phyloP scores from a whole-genome alignment of 2,329 filamentous ascomycete genomes.

The Penicillium oxalicum region DNA sequence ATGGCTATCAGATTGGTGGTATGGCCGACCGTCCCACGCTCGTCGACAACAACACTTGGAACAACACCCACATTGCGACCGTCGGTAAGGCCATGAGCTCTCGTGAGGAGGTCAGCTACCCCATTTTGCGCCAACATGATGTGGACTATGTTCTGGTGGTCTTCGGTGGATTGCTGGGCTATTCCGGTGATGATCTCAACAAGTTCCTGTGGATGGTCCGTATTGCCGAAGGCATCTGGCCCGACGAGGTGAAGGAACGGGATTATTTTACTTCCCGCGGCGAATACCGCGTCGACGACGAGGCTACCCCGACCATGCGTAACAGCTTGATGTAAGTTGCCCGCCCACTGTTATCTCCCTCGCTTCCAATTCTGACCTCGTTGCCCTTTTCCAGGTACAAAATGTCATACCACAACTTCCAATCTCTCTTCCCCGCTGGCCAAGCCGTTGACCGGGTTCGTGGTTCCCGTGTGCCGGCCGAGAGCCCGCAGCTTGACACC shows the following conservation, averaged over 20 bases:
- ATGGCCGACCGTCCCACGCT: conserved; percentile 97
- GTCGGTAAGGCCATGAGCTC: conserved; percentile 99
- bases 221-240: conserved; percentile 98
- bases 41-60: conserved; percentile 99
- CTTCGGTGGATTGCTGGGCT: conserved; percentile 90
- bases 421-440: conserved; percentile 81
- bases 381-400: conserved; percentile 70
- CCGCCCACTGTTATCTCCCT: neutral
- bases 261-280: conserved; percentile 91
- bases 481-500: conserved; percentile 77
- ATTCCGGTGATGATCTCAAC: conserved; percentile 98
- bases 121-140: conserved; percentile 96
- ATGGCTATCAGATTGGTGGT: conserved; percentile 98
- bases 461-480: conserved; percentile 69
- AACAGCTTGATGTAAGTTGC: conserved; percentile 91
- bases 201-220: conserved; percentile 99
- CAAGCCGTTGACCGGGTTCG: conserved; percentile 89
- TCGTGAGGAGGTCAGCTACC: conserved; percentile 94
- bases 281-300: conserved; percentile 91
- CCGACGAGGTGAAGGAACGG: conserved; percentile 96
- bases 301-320: conserved; percentile 93
- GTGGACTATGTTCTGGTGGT: conserved; percentile 98
- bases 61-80: conserved; percentile 98
- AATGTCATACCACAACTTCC: conserved; percentile 99
- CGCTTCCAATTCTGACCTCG: neutral